Evolutionary conservation across 306 rosid species (phyloP).

Genomic region (Pyrus betulifolia): DNA sequence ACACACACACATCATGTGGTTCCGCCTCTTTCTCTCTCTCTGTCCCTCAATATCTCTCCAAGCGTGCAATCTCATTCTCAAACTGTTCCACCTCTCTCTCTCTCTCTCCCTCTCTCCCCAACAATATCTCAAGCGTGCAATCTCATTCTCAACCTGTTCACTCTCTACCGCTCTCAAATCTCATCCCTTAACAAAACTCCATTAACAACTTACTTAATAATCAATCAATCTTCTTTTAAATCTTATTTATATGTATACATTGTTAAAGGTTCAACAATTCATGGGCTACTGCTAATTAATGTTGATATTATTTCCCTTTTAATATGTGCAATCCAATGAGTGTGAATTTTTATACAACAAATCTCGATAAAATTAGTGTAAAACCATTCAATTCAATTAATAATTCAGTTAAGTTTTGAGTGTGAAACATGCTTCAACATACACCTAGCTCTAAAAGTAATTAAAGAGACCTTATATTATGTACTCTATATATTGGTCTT

Average conservation of each 20-base stretch:
- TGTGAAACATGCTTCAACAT: not conserved
- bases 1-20: slow-evolving; percentile 32
- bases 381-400: not conserved
- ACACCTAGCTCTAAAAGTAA: too few relatives aligned
- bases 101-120: not conserved
- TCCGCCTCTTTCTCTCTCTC: not conserved
- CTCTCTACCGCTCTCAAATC: slow-evolving; percentile 4
- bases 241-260: not conserved
- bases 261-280: not conserved
- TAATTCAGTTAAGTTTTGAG: not conserved
- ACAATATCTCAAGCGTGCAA: slow-evolving; percentile 24
- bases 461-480: not conserved
- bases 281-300: not conserved
- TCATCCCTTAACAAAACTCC: not conserved
- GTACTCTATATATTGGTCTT: not conserved
- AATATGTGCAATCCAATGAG: not conserved
- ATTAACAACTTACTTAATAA: not conserved
- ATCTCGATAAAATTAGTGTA: too few relatives aligned
- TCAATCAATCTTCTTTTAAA: not conserved
- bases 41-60: slow-evolving; percentile 4
- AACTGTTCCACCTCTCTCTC: not conserved
- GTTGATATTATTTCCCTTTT: not conserved
- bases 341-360: too few relatives aligned
- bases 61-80: slow-evolving; percentile 19
- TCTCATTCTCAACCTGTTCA: not conserved